A percentile compares a stretch with the other conserved stretches of the same genome.
Conservation (phyloP, 495 filamentous ascomycete genomes). For the Paragyromitra xinjiangensis region DNA sequence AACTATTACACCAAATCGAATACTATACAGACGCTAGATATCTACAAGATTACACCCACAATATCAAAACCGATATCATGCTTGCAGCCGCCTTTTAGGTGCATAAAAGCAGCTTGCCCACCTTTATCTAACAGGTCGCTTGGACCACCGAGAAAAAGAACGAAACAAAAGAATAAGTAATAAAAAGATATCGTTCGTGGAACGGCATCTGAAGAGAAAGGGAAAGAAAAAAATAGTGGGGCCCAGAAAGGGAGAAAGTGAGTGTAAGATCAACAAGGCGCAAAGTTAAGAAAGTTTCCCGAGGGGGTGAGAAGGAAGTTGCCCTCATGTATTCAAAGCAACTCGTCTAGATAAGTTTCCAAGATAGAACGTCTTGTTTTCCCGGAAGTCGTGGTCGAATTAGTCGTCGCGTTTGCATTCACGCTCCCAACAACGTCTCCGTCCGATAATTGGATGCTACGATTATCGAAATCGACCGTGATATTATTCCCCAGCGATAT, state of each 20-base stretch:
- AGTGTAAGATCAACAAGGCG: constrained; percentile 2
- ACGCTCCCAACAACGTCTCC: constrained; percentile 44
- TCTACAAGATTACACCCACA: constrained; percentile 27
- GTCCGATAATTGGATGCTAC: constrained; percentile 46
- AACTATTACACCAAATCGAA: constrained; percentile 48
- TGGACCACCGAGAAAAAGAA: constrained; percentile 20
- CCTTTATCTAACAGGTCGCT: constrained; percentile 22
- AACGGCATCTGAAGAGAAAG: constrained; percentile 15
- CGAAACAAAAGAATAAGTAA: constrained; percentile 15
- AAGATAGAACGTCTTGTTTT: constrained; percentile 29
- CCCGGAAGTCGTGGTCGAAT: constrained; percentile 14
- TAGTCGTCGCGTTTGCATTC: constrained; percentile 25
- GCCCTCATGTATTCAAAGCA: constrained; percentile 21
- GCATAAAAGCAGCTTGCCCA: constrained; percentile 19
- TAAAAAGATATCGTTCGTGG: constrained; percentile 5
- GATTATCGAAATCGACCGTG: constrained; percentile 49
- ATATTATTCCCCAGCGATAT: constrained; percentile 40
- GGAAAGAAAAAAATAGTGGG: neutral
- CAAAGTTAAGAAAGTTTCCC: neutral
- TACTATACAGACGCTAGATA: constrained; percentile 40
- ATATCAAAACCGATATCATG: constrained; percentile 13
- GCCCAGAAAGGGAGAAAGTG: constrained; percentile 4
- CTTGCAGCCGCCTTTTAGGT: constrained; percentile 14
- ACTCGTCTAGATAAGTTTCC: constrained; percentile 24
- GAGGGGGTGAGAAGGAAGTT: constrained; percentile 1